Conservation (phyloP, 495 filamentous ascomycete genomes). For the Letharia columbiana region DNA sequence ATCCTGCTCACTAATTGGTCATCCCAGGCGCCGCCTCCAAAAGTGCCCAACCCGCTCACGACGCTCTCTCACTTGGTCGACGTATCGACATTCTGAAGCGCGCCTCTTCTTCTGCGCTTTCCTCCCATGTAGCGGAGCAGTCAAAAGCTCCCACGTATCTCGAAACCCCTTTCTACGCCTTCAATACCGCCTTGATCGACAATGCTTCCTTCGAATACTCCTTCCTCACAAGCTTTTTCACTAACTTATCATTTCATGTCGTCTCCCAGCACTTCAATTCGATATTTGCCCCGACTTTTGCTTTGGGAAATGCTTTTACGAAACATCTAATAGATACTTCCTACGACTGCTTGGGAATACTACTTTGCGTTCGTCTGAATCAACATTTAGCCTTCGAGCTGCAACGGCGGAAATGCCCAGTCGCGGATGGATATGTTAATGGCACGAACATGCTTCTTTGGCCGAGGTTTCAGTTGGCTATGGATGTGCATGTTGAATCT, state of each 20-base stretch:
- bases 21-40: conserved; percentile 42
- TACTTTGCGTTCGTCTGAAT: conserved; percentile 87
- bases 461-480: conserved; percentile 88
- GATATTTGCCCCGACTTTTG: conserved; percentile 79
- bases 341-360: conserved; percentile 73
- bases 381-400: conserved; percentile 89
- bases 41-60: conserved; percentile 45
- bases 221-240: conserved; percentile 86
- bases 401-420: conserved; percentile 81
- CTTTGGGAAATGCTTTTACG: conserved; percentile 66
- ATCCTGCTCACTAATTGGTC: conserved; percentile 23
- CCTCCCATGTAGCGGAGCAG: conserved; percentile 81
- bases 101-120: conserved; percentile 59
- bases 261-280: conserved; percentile 60
- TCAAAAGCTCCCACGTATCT: conserved; percentile 76
- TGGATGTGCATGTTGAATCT: conserved; percentile 87
- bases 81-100: conserved; percentile 70
- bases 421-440: conserved; percentile 86
- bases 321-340: conserved; percentile 67
- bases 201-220: conserved; percentile 93
- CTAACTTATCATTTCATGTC: conserved; percentile 40
- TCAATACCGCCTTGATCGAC: conserved; percentile 88
- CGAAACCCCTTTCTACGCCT: conserved; percentile 83
- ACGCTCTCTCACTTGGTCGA: conserved; percentile 80
- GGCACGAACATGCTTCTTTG: conserved; percentile 91